Percentiles rank a stretch among this genome's conserved stretches.
phyloP scores from a whole-genome alignment of 441 rosid species.

The Populus hybrid region DNA sequence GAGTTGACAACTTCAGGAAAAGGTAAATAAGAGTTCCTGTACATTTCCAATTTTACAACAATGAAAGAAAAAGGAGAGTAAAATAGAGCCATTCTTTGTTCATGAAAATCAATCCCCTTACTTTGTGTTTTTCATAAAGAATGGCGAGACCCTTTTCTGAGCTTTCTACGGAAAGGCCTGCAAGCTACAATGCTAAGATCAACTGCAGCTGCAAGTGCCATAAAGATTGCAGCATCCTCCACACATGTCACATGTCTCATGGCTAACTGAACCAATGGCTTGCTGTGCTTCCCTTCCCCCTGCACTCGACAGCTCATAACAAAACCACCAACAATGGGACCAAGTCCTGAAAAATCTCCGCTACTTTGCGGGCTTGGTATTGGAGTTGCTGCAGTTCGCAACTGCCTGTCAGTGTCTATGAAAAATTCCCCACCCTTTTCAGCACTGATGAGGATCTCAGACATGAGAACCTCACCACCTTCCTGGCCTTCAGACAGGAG shows the following conservation, averaged over 20 bases:
- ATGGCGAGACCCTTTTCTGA: slow-evolving; percentile 58
- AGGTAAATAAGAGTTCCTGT: too few species aligned
- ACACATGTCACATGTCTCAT: slow-evolving; percentile 89
- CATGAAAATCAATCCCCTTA: slow-evolving; percentile 22
- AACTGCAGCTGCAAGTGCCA: slow-evolving; percentile 95
- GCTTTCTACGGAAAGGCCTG: slow-evolving; percentile 75
- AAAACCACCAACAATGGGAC: slow-evolving; percentile 65
- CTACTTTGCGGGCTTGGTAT: slow-evolving; percentile 93
- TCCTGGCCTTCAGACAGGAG: slow-evolving; percentile 77
- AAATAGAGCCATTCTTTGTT: slow-evolving; percentile 23
- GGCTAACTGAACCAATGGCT: slow-evolving; percentile 78
- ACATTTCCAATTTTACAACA: too few species aligned
- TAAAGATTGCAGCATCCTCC: slow-evolving; percentile 96
- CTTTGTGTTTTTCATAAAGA: slow-evolving; percentile 40
- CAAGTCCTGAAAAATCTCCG: slow-evolving; percentile 78
- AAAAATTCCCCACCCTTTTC: slow-evolving; percentile 95
- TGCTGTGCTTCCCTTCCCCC: slow-evolving; percentile 89
- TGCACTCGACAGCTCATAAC: slow-evolving; percentile 93
- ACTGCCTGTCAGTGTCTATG: slow-evolving; percentile 76
- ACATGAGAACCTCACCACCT: slow-evolving; percentile 75
- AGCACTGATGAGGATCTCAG: slow-evolving; percentile 75
- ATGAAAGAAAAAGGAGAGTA: neutral
- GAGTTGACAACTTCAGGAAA: slow-evolving; percentile 17
- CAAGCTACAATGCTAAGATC: slow-evolving; percentile 93
- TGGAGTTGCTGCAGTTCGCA: slow-evolving; percentile 60